phyloP scores from a whole-genome alignment of 305 asterid genomes.

The Lippia alba region DNA sequence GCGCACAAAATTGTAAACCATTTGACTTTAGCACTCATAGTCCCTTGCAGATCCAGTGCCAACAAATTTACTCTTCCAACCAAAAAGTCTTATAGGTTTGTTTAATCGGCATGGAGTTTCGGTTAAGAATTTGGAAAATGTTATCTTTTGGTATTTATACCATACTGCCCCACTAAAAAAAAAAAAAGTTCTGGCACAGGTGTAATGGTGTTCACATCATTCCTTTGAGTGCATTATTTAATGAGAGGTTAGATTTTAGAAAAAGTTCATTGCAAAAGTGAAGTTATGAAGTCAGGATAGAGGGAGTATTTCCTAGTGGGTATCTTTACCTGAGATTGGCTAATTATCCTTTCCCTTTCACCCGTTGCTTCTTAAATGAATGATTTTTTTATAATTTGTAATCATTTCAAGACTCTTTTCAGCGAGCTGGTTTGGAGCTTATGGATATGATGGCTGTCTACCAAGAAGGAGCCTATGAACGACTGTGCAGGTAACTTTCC shows the following conservation, averaged over 20 bases:
- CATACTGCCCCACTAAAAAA: background rate
- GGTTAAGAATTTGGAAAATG: constrained; percentile 3
- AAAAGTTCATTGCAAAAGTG: constrained; percentile 6
- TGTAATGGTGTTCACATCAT: constrained; percentile 8
- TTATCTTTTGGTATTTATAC: background rate
- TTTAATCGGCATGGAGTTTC: constrained; percentile 13
- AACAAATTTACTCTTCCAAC: constrained; percentile 1
- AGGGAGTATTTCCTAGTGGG: constrained; percentile 29
- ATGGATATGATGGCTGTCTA: constrained; percentile 99
- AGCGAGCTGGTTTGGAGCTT: constrained; percentile 99
- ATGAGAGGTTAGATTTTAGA: background rate
- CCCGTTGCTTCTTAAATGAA: constrained; percentile 18
- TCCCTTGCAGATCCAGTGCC: constrained; percentile 8
- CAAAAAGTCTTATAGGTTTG: background rate
- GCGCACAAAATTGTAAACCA: background rate
- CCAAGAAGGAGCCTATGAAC: constrained; percentile 99
- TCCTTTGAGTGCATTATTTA: background rate
- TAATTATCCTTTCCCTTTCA: background rate
- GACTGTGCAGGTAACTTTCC: constrained; percentile 83
- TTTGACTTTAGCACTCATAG: constrained; percentile 22
- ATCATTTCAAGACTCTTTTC: constrained; percentile 54
- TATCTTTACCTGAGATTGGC: constrained; percentile 17
- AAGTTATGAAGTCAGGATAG: background rate
- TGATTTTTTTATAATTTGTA: constrained; percentile 19
- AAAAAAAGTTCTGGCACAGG: background rate